Base-by-base conservation (phyloP, 73 alveolate species). In the Symbiodinium natans region DNA sequence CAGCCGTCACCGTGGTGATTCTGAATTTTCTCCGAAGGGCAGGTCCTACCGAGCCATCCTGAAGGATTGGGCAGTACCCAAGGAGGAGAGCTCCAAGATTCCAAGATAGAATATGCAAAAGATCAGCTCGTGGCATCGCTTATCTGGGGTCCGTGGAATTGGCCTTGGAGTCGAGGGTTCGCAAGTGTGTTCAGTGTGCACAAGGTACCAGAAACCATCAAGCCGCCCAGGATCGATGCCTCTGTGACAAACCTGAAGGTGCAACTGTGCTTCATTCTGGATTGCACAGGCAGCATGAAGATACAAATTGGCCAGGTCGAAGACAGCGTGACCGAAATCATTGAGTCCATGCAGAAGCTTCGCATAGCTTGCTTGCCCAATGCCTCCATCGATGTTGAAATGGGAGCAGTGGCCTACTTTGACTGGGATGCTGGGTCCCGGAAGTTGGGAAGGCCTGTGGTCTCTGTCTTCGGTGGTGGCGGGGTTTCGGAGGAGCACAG, bases 101-200 rank as follows among this genome's bases (percentile, higher is more conserved):
- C n/a, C 38, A 21, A 56, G 29, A n/a, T 9, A 17, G 90, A 83
- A 41, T 83, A 83, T 42, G 92, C 92, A 46, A 83, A 83, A 74
- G 75, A 83, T 17, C 43, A 83, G 74, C 27, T 83, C 41, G 15
- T 42, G 92, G 75, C 75, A 19, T 83, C n/a, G 74, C 75, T 10
- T 83, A 83, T n/a, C 41, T 83, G 40, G 42, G 68, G 13, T 83
- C 92, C n/a, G 41, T 83, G 92, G 92, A 83, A 29, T 41, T 83
- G 92, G 92, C 92, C 75, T 83, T 83, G 75, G 92, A 83, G 41
- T 38, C 92, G 7, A 83, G 43, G 41, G 71, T 83, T 27, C 39
- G 74, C 75, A 83, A 83, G 41, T 17, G 8, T n/a, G n/a, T n/a
- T n/a, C n/a, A n/a, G n/a, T n/a, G n/a, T n/a, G n/a, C n/a, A n/a